These are phyloP conservation scores for Pleoardoris graminearum DNA, from an alignment of 2,329 filamentous ascomycete genomes.

Conservation along the genomic window DNA sequence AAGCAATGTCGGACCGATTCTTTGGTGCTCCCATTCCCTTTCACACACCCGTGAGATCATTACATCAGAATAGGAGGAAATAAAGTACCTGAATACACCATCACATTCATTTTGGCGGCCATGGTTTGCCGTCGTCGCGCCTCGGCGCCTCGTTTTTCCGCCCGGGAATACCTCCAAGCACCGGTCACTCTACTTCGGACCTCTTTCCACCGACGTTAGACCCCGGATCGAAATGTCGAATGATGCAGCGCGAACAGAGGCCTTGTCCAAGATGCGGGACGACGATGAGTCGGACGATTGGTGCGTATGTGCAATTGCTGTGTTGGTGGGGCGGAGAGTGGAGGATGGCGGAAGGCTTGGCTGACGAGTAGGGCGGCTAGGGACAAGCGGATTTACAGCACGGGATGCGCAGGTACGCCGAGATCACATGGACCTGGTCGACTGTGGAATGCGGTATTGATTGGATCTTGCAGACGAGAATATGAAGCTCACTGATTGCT, in stretches of 20 bases:
- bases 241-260: conserved; percentile 50
- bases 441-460: background rate
- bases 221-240: conserved; percentile 57
- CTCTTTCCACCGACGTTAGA: conserved; percentile 7
- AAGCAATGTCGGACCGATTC: conserved; percentile 90
- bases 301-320: conserved; percentile 56
- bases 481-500: conserved; percentile 88
- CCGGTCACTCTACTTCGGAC: conserved; percentile 5
- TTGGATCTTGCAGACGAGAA: conserved; percentile 70
- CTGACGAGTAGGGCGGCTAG: conserved; percentile 52
- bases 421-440: background rate
- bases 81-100: conserved; percentile 81
- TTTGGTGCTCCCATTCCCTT: conserved; percentile 81
- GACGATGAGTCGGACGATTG: conserved; percentile 96
- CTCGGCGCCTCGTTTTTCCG: conserved; percentile 36
- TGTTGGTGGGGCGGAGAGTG: conserved; percentile 4
- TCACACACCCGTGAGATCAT: conserved; percentile 9
- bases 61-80: background rate
- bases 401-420: conserved; percentile 79
- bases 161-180: conserved; percentile 23
- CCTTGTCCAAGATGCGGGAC: conserved; percentile 53
- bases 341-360: conserved; percentile 21
- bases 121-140: conserved; percentile 51
- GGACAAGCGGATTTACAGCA: conserved; percentile 98
- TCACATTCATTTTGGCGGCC: conserved; percentile 78